Percentiles rank a stretch among this genome's conserved stretches.
phyloP scores from a whole-genome alignment of 106 monocot species.

The Apostasia ramifera region DNA sequence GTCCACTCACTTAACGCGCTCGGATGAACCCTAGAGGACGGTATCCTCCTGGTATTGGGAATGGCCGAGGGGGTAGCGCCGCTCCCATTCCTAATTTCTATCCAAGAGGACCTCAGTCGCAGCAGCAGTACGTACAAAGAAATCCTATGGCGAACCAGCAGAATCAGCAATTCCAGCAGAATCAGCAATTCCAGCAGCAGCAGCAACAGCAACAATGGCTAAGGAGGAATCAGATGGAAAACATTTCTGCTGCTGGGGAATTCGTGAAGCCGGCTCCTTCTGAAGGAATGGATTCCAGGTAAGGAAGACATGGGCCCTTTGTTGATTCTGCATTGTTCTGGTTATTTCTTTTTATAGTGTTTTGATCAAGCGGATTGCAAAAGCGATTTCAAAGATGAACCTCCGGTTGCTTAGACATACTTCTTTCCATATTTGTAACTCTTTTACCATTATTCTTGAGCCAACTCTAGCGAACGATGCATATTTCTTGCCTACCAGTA shows the following conservation, averaged over 20 bases:
- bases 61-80: constrained; percentile 27
- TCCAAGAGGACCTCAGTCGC: constrained; percentile 19
- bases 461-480: too few relatives aligned
- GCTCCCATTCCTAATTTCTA: constrained; percentile 26
- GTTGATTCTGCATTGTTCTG: background rate
- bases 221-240: constrained; percentile 51
- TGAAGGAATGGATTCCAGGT: constrained; percentile 44
- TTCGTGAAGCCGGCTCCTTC: constrained; percentile 11
- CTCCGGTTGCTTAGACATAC: too few relatives aligned
- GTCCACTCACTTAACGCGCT: background rate
- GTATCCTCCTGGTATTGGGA: constrained; percentile 49
- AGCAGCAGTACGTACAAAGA: constrained; percentile 27
- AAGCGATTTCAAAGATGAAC: too few relatives aligned
- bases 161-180: constrained; percentile 31
- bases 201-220: constrained; percentile 73
- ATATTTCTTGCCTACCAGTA: too few relatives aligned
- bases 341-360: background rate
- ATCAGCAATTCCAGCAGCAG: constrained; percentile 20
- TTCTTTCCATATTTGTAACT: too few relatives aligned
- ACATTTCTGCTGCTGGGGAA: constrained; percentile 17
- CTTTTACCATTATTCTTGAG: too few relatives aligned
- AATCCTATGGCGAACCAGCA: constrained; percentile 6
- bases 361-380: too few relatives aligned
- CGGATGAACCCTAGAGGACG: constrained; percentile 6
- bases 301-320: background rate